Evolutionary conservation across 148 eudicot genomes (phyloP), one percentile per base, ranked within the genome.

Genomic region (Rhododendron kiyosumense): DNA sequence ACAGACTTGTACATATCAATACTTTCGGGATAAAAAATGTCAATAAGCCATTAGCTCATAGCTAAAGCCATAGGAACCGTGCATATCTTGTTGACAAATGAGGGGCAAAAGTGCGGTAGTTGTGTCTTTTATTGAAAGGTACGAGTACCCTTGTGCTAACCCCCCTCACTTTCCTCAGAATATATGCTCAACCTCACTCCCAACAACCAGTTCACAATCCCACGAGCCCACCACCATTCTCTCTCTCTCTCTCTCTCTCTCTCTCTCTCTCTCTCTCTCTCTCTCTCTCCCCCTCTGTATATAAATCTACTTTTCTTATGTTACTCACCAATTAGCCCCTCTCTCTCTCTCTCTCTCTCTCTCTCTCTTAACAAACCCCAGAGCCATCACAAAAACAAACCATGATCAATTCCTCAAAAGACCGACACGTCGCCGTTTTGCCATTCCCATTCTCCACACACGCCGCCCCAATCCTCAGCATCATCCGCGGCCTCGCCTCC

Each of bases 371-470:
- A 17, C 10, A 6, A 38, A 34, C 17, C 46, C 2, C 45, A 36
- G 17, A 5, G 24, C 45, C 24, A 28, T 32, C 74, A 69, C 76
- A 4, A 13, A 30, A 30, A 30, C 2, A 71, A 71, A 32, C 76
- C 76, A 48, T 79, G 81, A 26, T 34, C 18, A 48, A 46, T 5
- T 2, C 24, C 67, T 51, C 83, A 52, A 32, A 78, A 61, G 20
- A 63, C 59, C 85, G 63, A 17, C 94, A 92, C 78, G 85, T 91
- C 30, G 92, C 89, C 7, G 93, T 89, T 0, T 89, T 90, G n/a
- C 88, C 94, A 7, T 92, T 92, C 89, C 93, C 93, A 0, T 92
- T 91, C 85, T 87, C 91, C 28, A 63, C 88, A 32, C 94, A 92
- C 75, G 84, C 92, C 1, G 85, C 86, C 18, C 88, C 85, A 1